These are phyloP conservation scores for Neocatenulostroma microsporum DNA, from an alignment of 2,329 filamentous ascomycete species.

Conservation along the genomic window DNA sequence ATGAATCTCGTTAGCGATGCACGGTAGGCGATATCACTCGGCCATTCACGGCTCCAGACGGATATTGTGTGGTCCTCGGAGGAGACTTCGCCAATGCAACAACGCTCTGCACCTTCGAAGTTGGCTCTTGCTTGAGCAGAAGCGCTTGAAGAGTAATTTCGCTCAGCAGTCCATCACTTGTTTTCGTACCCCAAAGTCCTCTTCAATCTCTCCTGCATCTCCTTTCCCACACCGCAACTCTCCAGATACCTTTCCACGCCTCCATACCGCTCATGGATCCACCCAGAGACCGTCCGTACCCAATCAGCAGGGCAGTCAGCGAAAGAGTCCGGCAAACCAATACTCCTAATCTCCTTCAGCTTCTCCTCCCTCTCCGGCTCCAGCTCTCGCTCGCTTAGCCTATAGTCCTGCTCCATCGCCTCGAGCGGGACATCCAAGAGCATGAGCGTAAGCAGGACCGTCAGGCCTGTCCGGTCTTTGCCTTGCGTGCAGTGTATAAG, in stretches of 20 bases:
- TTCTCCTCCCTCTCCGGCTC: slow-evolving; percentile 54
- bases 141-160: too few species aligned
- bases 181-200: slow-evolving; percentile 18
- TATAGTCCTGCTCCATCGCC: slow-evolving; percentile 65
- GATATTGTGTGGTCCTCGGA: too few species aligned
- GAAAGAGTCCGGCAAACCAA: slow-evolving; percentile 69
- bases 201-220: slow-evolving; percentile 31
- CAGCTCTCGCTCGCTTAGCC: slow-evolving; percentile 55
- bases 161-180: not conserved
- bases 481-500: slow-evolving; percentile 82
- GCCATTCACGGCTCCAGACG: too few species aligned
- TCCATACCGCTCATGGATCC: slow-evolving; percentile 57
- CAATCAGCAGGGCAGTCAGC: slow-evolving; percentile 58
- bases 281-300: slow-evolving; percentile 50
- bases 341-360: slow-evolving; percentile 58
- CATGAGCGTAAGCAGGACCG: slow-evolving; percentile 61
- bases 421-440: slow-evolving; percentile 48
- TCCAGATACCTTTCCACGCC: slow-evolving; percentile 59
- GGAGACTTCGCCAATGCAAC: too few species aligned
- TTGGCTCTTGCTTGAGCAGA: too few species aligned
- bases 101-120: too few species aligned
- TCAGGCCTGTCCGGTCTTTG: slow-evolving; percentile 73
- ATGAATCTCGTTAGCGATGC: too few species aligned
- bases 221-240: slow-evolving; percentile 45
- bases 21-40: too few species aligned